Evolutionary conservation across 495 filamentous ascomycete genomes (phyloP).

Genomic region (Amphirosellinia nigrospora): DNA sequence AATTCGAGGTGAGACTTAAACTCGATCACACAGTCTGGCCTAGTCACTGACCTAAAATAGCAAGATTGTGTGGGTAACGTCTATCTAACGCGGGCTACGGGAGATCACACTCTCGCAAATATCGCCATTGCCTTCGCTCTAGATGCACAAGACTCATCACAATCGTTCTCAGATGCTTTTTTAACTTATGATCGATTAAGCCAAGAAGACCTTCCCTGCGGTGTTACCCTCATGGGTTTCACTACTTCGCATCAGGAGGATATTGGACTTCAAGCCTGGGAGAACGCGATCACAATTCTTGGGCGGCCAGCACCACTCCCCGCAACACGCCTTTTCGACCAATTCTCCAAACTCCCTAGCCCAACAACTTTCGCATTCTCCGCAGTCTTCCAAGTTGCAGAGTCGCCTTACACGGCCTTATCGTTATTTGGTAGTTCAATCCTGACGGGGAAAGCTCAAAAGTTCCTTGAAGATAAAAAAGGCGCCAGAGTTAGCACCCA

Average conservation of each 20-base stretch:
- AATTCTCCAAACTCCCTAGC: constrained; percentile 2
- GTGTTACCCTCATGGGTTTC: constrained; percentile 11
- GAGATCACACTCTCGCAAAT: background rate
- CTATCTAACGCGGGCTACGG: background rate
- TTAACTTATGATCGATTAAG: constrained; percentile 1
- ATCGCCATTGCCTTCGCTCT: constrained; percentile 14
- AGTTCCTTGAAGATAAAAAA: background rate
- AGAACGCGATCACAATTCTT: constrained; percentile 1
- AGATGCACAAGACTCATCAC: background rate
- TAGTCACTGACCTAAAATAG: background rate
- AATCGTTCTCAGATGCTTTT: background rate
- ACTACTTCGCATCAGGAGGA: constrained; percentile 1
- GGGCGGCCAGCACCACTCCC: background rate
- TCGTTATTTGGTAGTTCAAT: constrained; percentile 14
- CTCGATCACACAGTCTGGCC: background rate
- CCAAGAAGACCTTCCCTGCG: constrained; percentile 8
- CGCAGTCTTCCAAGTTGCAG: constrained; percentile 3
- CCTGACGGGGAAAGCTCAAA: background rate
- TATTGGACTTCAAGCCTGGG: constrained; percentile 1
- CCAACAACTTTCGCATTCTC: constrained; percentile 13
- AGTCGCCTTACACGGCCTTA: background rate
- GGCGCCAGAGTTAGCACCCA: background rate
- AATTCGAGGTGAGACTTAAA: background rate
- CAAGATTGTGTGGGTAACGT: constrained; percentile 18
- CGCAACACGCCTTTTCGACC: background rate